Evolutionary conservation across 1,284 basidiomycete species (phyloP).

Genomic region (Cerrena zonata): DNA sequence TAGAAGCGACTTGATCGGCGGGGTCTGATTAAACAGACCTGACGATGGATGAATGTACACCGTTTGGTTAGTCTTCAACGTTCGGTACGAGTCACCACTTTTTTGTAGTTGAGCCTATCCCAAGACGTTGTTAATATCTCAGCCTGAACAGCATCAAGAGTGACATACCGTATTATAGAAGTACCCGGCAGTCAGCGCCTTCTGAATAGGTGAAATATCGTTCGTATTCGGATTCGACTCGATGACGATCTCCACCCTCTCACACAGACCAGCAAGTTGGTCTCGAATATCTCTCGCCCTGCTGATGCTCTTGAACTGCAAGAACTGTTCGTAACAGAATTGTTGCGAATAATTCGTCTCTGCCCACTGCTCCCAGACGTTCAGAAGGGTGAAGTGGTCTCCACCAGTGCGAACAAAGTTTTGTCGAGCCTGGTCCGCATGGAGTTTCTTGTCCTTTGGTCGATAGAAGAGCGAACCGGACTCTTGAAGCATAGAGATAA

Average conservation of each 20-base stretch:
- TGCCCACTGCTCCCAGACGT: conserved; percentile 98
- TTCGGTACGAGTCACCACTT: conserved; percentile 88
- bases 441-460: conserved; percentile 94
- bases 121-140: no score
- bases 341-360: conserved; percentile 94
- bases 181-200: conserved; percentile 90
- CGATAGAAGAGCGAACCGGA: conserved; percentile 92
- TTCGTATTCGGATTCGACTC: conserved; percentile 82
- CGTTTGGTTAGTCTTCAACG: conserved; percentile 90
- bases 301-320: conserved; percentile 93
- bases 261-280: conserved; percentile 90
- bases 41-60: conserved; percentile 96
- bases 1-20: conserved; percentile 82
- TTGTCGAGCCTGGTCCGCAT: conserved; percentile 93
- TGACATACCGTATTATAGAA: conserved; percentile 85
- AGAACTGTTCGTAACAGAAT: conserved; percentile 93
- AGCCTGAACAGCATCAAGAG: background rate
- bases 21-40: conserved; percentile 90
- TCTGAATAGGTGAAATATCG: conserved; percentile 89
- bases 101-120: conserved; percentile 82
- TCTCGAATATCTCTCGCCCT: conserved; percentile 94
- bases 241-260: conserved; percentile 92
- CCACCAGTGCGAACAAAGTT: conserved; percentile 95
- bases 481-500: conserved; percentile 96
- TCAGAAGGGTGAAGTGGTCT: conserved; percentile 94